Evolutionary conservation across 495 filamentous ascomycete species (phyloP).

Genomic region (Viridothelium virens): DNA sequence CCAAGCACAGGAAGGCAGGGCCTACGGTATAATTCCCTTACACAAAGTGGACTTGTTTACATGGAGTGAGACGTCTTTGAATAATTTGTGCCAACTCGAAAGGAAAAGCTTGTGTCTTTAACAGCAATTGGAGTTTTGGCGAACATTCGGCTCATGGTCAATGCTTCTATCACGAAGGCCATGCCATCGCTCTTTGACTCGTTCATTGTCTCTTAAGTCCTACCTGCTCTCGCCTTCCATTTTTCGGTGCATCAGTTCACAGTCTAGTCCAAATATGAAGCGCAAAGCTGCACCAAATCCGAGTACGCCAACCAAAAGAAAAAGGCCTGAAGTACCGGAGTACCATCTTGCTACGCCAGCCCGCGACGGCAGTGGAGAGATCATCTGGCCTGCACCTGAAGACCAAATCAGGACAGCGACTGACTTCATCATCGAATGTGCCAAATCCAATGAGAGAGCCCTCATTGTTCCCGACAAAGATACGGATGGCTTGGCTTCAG

Average conservation of each 20-base stretch:
- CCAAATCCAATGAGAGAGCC: slow-evolving; percentile 27
- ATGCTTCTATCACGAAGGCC: neutral
- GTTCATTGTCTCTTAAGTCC: neutral
- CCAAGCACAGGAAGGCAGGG: too few species aligned
- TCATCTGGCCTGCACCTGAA: slow-evolving; percentile 49
- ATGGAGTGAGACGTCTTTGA: too few species aligned
- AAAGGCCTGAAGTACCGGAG: slow-evolving; percentile 27
- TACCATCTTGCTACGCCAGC: slow-evolving; percentile 32
- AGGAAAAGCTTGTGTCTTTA: too few species aligned
- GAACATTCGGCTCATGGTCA: neutral
- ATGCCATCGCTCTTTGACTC: neutral
- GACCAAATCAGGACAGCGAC: slow-evolving; percentile 42
- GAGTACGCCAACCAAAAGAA: slow-evolving; percentile 24
- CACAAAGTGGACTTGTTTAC: too few species aligned
- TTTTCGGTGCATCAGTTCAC: neutral
- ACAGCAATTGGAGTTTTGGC: neutral
- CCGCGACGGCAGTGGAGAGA: slow-evolving; percentile 37
- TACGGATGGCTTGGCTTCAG: slow-evolving; percentile 52
- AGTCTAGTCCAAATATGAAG: neutral
- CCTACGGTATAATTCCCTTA: too few species aligned
- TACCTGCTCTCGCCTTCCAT: neutral
- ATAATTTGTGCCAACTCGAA: too few species aligned
- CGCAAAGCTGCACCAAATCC: neutral
- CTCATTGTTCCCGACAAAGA: slow-evolving; percentile 56
- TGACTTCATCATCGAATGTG: slow-evolving; percentile 41